Base-by-base conservation (phyloP, 352 stramenopile genomes). In the Globisporangium irregulare region DNA sequence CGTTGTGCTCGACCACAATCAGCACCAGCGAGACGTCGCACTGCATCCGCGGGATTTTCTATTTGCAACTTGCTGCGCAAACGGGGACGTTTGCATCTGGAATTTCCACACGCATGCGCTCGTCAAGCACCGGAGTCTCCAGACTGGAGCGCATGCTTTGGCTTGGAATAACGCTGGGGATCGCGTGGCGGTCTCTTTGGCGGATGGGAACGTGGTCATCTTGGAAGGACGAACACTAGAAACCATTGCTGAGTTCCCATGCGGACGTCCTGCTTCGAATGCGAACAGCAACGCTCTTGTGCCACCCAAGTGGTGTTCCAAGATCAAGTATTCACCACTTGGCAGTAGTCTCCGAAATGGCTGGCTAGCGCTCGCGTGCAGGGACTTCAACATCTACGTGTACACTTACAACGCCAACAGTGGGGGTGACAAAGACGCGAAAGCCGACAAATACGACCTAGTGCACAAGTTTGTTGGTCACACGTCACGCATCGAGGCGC, bases 301-400 rank as follows among this genome's bases (percentile, higher is more conserved):
- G 18, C 60, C 67, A 3, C 70, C 74, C 12, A 90, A 84, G 46
- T 90, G 78, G 81, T 90, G 81, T 48, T 81, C 70, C 5, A 62
- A 65, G 8, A 57, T 93, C 1, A 81, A 78, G 62, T 95, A 92
- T 36, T 84, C 73, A 0, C 73, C 79, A 6, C 3, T n/a, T 6
- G 25, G 59, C 1, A 73, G 59, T 20, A 46, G 20, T 27, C 34
- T 54, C 4, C 58, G 62, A 32, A 60, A 29, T 20, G 56, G 67
- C 50, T 79, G 61, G 73, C 77, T 76, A 68, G 84, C 68, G 59
- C 70, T 77, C 18, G 87, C 75, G 1, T 92, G 78, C 69, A 80
- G 84, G 25, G 82, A 97, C 68, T 91, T 79, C 53, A 83, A 79
- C 29, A 78, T 97, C 20, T 95, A 95, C 71, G 73, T 97, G 7